phyloP scores from a whole-genome alignment of 345 rosid genomes.

The Schrenkiella parvula region DNA sequence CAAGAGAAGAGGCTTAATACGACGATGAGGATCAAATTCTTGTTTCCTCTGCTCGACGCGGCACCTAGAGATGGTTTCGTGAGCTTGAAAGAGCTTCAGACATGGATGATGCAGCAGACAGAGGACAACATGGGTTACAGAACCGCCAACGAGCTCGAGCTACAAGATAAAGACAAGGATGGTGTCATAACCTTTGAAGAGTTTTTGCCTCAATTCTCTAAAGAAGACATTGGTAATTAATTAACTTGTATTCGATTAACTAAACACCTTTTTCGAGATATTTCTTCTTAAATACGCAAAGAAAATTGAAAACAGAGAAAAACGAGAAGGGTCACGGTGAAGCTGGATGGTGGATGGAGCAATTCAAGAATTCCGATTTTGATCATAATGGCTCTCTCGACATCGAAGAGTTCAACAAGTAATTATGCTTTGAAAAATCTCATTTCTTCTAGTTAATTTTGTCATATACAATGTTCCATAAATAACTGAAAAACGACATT shows the following conservation, averaged over 20 bases:
- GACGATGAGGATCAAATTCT: constrained; percentile 47
- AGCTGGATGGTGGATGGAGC: constrained; percentile 77
- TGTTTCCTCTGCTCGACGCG: constrained; percentile 62
- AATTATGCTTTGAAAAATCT: not conserved
- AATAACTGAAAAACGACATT: not conserved
- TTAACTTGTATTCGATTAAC: not conserved
- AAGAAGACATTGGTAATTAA: constrained; percentile 44
- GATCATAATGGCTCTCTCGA: constrained; percentile 49
- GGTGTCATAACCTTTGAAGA: constrained; percentile 53
- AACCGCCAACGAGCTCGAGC: constrained; percentile 43
- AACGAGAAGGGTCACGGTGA: constrained; percentile 53
- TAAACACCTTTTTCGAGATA: not conserved
- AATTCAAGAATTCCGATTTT: constrained; percentile 51
- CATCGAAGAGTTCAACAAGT: constrained; percentile 54
- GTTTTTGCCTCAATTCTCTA: constrained; percentile 55
- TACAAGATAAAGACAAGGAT: constrained; percentile 50
- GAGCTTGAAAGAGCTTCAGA: constrained; percentile 54
- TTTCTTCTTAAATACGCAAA: not conserved
- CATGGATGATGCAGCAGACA: constrained; percentile 52
- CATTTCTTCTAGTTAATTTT: not conserved
- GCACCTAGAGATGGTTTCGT: constrained; percentile 50
- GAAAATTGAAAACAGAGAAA: constrained; percentile 34
- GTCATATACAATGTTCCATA: not conserved
- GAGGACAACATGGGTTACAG: constrained; percentile 42
- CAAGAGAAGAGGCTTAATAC: constrained; percentile 48